These are phyloP conservation scores for Cystobasidium onofrii DNA, from an alignment of 768 basidiomycete species.

Conservation along the genomic window DNA sequence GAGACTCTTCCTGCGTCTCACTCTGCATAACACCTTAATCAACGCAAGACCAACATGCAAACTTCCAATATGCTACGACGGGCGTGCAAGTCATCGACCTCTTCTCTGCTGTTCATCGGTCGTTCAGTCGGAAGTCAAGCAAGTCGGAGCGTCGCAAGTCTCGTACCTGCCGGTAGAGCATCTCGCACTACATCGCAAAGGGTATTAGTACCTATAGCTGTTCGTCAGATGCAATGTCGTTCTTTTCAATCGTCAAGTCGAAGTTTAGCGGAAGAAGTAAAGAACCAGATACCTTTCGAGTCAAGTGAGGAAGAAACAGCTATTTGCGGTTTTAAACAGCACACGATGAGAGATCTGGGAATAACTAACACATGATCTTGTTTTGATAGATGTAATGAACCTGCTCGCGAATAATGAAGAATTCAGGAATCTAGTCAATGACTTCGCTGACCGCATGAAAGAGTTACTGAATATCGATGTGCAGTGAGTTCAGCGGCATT, in stretches of 20 bases:
- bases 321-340: too few species aligned
- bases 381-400: conserved; percentile 16
- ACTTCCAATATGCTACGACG: not conserved
- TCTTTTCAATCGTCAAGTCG: not conserved
- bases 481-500: not conserved
- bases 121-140: not conserved
- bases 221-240: not conserved
- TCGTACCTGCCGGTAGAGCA: not conserved
- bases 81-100: not conserved
- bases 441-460: conserved; percentile 17
- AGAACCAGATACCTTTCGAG: not conserved
- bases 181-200: not conserved
- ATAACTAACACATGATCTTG: too few species aligned
- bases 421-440: not conserved
- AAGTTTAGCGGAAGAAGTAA: not conserved
- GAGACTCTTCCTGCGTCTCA: not conserved
- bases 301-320: not conserved
- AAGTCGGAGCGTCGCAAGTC: not conserved
- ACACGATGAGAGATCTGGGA: too few species aligned
- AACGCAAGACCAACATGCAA: not conserved
- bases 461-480: conserved; percentile 14
- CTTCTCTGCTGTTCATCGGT: not conserved
- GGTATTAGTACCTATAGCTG: not conserved
- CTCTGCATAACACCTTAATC: not conserved
- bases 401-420: conserved; percentile 11